phyloP scores from a whole-genome alignment of 768 basidiomycete species.

The Dioszegia aurantiaca region DNA sequence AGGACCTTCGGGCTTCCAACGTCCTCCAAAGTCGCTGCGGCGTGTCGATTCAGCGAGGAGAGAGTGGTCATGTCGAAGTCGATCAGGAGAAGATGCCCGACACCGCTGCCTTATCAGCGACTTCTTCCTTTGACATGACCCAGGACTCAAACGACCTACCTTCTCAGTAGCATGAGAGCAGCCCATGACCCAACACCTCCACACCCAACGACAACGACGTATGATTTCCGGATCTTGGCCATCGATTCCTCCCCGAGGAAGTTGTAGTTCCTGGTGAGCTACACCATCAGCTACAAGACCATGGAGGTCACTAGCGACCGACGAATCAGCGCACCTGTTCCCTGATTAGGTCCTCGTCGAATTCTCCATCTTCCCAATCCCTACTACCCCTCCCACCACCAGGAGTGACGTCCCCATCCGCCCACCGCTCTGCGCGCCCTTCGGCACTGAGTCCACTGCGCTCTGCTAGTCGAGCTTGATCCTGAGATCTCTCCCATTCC shows the following conservation, averaged over 20 bases:
- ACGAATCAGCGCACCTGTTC: slow-evolving; percentile 59
- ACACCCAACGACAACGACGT: slow-evolving; percentile 86
- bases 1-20: slow-evolving; percentile 91
- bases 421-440: slow-evolving; percentile 31
- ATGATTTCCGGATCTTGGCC: slow-evolving; percentile 67
- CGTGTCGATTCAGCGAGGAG: slow-evolving; percentile 91
- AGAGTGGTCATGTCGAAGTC: slow-evolving; percentile 91
- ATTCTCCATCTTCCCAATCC: slow-evolving; percentile 46
- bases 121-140: not conserved
- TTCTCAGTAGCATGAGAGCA: slow-evolving; percentile 86
- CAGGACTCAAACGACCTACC: slow-evolving; percentile 60
- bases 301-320: too few relatives aligned
- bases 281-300: slow-evolving; percentile 48
- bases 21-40: slow-evolving; percentile 79
- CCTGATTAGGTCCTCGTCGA: slow-evolving; percentile 71
- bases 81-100: slow-evolving; percentile 47
- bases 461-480: slow-evolving; percentile 42
- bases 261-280: slow-evolving; percentile 87
- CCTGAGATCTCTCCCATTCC: slow-evolving; percentile 42
- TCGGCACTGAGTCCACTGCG: slow-evolving; percentile 37
- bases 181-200: slow-evolving; percentile 97
- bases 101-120: slow-evolving; percentile 39
- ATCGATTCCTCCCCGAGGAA: slow-evolving; percentile 91
- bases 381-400: slow-evolving; percentile 22
- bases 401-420: slow-evolving; percentile 17